Evolutionary conservation across 495 filamentous ascomycete species (phyloP), one percentile per base, ranked within the genome.

Genomic region (Aspergillus diversus): DNA sequence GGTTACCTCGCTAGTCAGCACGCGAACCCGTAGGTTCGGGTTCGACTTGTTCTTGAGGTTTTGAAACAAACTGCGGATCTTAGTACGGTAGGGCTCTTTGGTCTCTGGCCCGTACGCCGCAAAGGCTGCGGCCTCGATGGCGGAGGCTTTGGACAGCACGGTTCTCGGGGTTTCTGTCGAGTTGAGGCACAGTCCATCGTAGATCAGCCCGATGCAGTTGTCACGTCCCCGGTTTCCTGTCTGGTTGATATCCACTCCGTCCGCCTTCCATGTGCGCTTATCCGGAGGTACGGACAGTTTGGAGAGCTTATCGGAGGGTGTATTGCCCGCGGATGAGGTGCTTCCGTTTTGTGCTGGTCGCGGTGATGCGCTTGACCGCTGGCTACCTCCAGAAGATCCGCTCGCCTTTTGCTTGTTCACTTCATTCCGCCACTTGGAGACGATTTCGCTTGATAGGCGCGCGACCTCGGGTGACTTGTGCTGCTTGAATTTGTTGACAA

Each of bases 1-100:
- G 1, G 83, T 61, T 57, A 97, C 89, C 33, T 91, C 85, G 50
- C 89, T 91, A 13, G 74, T 77, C 63, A 96, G 81, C 49, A 99
- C 91, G 63, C 89, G 86, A 55, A 81, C 78, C 21, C 92, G 87
- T 34, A 99, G 83, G 53, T 81, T 81, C 32, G 83, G 79, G 79
- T 97, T 98, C 53, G 89, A 89, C 74, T 91, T 92, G 79, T 90
- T 91, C 83, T 97, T 97, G 56, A 99, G 84, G 69, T 97, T 97
- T 69, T 92, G 88, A 82, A 89, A 97, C 16, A 99, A 84, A 32
- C 90, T 92, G 72, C 96, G 90, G 64, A 97, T 87, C 78, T 97
- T 97, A 43, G 78, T 80, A 58, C 89, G 87, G 82, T 99, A 99
- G 46, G 84, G 78, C 52, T 84, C 73, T 58, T 84, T 84, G 5